phyloP scores from a whole-genome alignment of 2,329 filamentous ascomycete genomes.

The Exophiala alcalophila region DNA sequence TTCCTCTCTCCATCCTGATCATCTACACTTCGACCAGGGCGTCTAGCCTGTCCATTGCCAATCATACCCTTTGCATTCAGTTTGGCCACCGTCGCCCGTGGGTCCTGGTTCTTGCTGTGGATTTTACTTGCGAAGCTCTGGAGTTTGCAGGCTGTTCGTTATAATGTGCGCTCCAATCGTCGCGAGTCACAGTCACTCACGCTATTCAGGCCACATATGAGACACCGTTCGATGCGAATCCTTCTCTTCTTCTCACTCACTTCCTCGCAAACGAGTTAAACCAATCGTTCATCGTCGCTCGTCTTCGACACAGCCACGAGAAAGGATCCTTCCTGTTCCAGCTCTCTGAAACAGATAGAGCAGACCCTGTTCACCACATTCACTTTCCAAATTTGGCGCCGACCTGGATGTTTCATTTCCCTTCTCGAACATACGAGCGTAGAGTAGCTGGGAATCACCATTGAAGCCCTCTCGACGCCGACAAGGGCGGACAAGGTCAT shows the following conservation, averaged over 20 bases:
- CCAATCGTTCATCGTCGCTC: conserved; percentile 16
- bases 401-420: conserved; percentile 25
- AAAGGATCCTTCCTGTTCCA: conserved; percentile 17
- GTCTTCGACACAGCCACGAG: conserved; percentile 14
- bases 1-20: conserved; percentile 13
- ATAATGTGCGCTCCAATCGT: conserved; percentile 21
- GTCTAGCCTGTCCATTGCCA: conserved; percentile 13
- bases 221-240: conserved; percentile 19
- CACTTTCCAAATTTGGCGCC: conserved; percentile 27
- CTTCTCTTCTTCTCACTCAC: conserved; percentile 16
- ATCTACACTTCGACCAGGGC: conserved; percentile 13
- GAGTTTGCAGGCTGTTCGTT: conserved; percentile 21
- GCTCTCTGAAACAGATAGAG: conserved; percentile 19
- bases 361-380: conserved; percentile 20
- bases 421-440: conserved; percentile 15
- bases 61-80: conserved; percentile 9
- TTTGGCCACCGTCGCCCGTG: conserved; percentile 20
- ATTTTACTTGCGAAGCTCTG: conserved; percentile 25
- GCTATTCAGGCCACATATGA: conserved; percentile 21
- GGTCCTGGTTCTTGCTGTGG: conserved; percentile 19
- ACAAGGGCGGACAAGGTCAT: conserved; percentile 20
- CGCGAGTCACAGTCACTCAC: conserved; percentile 19
- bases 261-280: conserved; percentile 5
- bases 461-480: conserved; percentile 9
- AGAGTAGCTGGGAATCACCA: conserved; percentile 7